These are phyloP conservation scores for Trichomonascus vanleenenianus DNA, from an alignment of 805 yeast genomes.

Conservation along the genomic window DNA sequence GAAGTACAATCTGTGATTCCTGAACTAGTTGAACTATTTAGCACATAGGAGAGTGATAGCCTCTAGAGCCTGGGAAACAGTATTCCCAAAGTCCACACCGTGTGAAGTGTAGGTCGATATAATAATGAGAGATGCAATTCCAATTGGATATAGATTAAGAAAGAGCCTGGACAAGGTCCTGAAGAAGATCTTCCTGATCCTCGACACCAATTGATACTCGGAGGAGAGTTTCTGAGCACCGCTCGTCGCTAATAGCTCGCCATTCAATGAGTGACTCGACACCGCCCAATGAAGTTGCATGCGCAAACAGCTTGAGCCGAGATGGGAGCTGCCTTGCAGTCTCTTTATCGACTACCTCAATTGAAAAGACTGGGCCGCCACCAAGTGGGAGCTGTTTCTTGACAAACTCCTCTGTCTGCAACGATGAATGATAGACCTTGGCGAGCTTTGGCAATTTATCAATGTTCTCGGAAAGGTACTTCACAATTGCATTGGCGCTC, in stretches of 20 bases:
- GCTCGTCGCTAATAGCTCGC: slow-evolving; percentile 67
- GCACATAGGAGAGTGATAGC: too few relatives aligned
- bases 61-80: too few relatives aligned
- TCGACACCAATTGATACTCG: slow-evolving; percentile 81
- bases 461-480: slow-evolving; percentile 45
- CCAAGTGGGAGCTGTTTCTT: slow-evolving; percentile 52
- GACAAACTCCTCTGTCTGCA: slow-evolving; percentile 66
- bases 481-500: slow-evolving; percentile 55
- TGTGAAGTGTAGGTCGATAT: too few relatives aligned
- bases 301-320: slow-evolving; percentile 63
- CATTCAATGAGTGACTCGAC: slow-evolving; percentile 87
- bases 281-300: slow-evolving; percentile 91
- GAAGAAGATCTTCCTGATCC: slow-evolving; percentile 64
- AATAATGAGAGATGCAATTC: too few relatives aligned
- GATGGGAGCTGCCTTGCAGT: slow-evolving; percentile 60
- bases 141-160: slow-evolving; percentile 1
- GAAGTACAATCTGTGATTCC: too few relatives aligned
- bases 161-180: slow-evolving; percentile 60
- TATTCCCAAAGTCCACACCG: too few relatives aligned
- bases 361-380: slow-evolving; percentile 69
- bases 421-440: slow-evolving; percentile 60
- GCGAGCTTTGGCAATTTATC: slow-evolving; percentile 41
- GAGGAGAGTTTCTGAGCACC: slow-evolving; percentile 48
- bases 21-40: too few relatives aligned
- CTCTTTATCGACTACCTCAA: slow-evolving; percentile 42